phyloP scores from a whole-genome alignment of 495 filamentous ascomycete species.

The Pseudevernia furfuracea region DNA sequence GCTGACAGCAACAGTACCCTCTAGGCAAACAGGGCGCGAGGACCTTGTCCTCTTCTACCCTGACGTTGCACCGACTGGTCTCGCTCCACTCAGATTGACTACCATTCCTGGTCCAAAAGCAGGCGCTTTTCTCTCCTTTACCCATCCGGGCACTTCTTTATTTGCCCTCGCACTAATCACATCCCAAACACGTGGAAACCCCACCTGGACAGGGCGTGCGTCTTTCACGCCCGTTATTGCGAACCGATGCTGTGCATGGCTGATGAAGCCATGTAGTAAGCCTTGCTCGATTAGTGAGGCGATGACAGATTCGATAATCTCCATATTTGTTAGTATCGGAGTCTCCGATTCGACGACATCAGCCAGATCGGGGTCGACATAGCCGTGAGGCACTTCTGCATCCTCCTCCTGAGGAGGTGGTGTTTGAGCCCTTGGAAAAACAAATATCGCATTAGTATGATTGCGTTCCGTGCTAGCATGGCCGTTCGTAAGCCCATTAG shows the following conservation, averaged over 20 bases:
- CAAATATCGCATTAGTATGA: slow-evolving; percentile 30
- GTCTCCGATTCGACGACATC: slow-evolving; percentile 23
- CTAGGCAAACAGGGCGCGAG: not conserved
- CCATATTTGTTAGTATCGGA: slow-evolving; percentile 33
- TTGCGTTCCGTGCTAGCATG: slow-evolving; percentile 12
- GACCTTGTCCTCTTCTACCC: not conserved
- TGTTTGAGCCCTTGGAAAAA: slow-evolving; percentile 14
- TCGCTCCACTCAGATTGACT: slow-evolving; percentile 45
- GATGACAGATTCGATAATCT: slow-evolving; percentile 70
- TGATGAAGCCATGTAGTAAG: slow-evolving; percentile 80
- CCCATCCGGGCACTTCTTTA: slow-evolving; percentile 51
- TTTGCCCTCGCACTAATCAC: slow-evolving; percentile 42
- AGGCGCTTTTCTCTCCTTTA: slow-evolving; percentile 30
- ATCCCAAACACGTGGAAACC: slow-evolving; percentile 55
- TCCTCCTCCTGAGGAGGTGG: slow-evolving; percentile 10
- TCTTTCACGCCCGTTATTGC: slow-evolving; percentile 73
- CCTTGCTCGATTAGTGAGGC: slow-evolving; percentile 72
- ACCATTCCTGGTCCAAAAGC: slow-evolving; percentile 39
- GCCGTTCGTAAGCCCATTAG: not conserved
- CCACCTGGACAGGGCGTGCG: slow-evolving; percentile 51
- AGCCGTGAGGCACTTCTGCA: slow-evolving; percentile 20
- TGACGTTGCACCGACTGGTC: slow-evolving; percentile 40
- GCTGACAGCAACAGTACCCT: not conserved
- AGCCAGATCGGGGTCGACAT: slow-evolving; percentile 39
- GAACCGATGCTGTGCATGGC: slow-evolving; percentile 64